A percentile compares a stretch with the other conserved stretches of the same genome.
These are phyloP conservation scores for Leptographium procerum DNA, from an alignment of 2,329 filamentous ascomycete genomes.

Conservation along the genomic window DNA sequence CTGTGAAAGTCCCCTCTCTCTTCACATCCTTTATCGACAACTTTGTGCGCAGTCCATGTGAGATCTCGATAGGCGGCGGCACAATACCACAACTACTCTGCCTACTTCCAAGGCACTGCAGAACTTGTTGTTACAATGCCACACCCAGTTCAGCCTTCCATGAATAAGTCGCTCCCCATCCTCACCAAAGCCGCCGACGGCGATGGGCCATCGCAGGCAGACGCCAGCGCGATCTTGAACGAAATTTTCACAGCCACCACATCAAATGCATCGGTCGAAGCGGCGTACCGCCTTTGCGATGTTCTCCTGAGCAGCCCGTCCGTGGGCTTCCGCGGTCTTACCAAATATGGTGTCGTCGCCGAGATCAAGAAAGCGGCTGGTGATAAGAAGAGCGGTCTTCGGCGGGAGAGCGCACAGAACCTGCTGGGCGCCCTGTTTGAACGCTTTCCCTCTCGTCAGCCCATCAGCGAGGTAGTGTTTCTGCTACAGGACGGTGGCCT, in stretches of 20 bases:
- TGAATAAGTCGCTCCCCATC: constrained; percentile 14
- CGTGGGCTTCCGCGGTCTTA: constrained; percentile 41
- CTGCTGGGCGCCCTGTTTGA: constrained; percentile 89
- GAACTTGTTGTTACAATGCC: constrained; percentile 10
- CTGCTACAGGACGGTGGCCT: constrained; percentile 70
- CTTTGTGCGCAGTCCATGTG: background rate
- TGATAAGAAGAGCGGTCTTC: constrained; percentile 86
- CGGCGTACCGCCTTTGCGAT: constrained; percentile 50
- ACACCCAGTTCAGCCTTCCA: constrained; percentile 11
- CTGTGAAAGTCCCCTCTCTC: background rate
- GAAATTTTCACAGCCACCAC: constrained; percentile 59
- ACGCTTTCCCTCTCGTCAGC: constrained; percentile 67
- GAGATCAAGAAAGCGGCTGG: constrained; percentile 61
- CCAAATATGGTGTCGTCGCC: constrained; percentile 40
- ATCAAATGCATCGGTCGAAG: constrained; percentile 57
- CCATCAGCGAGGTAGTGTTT: constrained; percentile 69
- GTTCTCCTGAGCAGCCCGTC: constrained; percentile 36
- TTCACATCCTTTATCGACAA: background rate
- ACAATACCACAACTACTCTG: background rate
- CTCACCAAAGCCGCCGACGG: constrained; percentile 13
- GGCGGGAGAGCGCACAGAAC: constrained; percentile 87
- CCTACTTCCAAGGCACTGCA: background rate
- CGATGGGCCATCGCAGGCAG: constrained; percentile 45
- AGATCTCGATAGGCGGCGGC: background rate
- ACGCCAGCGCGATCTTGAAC: constrained; percentile 52